Evolutionary conservation across 2,329 filamentous ascomycete genomes (phyloP).

Genomic region (Neocatenulostroma microsporum): DNA sequence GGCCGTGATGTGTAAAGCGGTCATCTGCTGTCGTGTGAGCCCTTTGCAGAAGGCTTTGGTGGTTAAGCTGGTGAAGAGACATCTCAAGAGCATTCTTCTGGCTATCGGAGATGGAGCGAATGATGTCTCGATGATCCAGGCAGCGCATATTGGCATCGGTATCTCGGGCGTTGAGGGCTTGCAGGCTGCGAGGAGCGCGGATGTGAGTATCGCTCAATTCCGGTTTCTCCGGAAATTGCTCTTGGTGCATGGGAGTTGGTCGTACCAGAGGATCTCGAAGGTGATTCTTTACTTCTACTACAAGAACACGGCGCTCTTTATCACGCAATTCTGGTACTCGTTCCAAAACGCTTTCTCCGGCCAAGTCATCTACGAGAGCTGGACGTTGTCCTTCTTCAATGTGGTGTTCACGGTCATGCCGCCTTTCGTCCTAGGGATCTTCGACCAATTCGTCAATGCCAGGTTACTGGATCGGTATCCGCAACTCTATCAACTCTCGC

Average conservation of each 20-base stretch:
- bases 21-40: conserved; percentile 93
- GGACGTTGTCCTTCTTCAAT: conserved; percentile 99
- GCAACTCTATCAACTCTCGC: conserved; percentile 87
- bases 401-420: conserved; percentile 94
- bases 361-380: conserved; percentile 96
- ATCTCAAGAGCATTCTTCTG: conserved; percentile 82
- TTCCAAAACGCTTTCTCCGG: conserved; percentile 99
- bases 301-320: conserved; percentile 97
- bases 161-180: conserved; percentile 96
- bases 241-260: conserved; percentile 93
- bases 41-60: conserved; percentile 95
- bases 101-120: conserved; percentile 97
- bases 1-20: conserved; percentile 94
- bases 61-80: conserved; percentile 94
- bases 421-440: conserved; percentile 87
- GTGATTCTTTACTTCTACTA: conserved; percentile 98
- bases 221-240: conserved; percentile 88
- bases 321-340: conserved; percentile 97
- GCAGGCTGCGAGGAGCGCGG: conserved; percentile 88
- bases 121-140: conserved; percentile 99
- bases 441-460: conserved; percentile 95
- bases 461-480: conserved; percentile 90
- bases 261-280: conserved; percentile 93
- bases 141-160: conserved; percentile 93
- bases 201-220: conserved; percentile 94